phyloP scores from a whole-genome alignment of 805 yeast species.

The Hanseniaspora thailandica region DNA sequence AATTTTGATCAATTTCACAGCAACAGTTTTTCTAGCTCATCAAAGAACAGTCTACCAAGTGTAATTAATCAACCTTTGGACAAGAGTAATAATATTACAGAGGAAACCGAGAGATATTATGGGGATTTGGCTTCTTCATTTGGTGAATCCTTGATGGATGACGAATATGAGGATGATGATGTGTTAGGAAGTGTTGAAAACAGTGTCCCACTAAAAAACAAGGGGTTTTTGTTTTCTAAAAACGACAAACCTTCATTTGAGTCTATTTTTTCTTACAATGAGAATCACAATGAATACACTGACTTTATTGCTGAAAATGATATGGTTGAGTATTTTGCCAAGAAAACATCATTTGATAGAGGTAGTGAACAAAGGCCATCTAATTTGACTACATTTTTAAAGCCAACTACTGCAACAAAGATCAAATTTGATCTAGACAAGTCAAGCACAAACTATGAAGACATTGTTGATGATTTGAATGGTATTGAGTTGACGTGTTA shows the following conservation, averaged over 20 bases:
- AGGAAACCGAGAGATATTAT: constrained; percentile 12
- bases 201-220: not conserved
- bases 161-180: constrained; percentile 10
- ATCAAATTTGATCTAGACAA: constrained; percentile 18
- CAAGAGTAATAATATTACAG: not conserved
- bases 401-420: not conserved
- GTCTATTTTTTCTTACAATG: not conserved
- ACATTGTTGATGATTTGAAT: not conserved
- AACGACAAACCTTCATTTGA: not conserved
- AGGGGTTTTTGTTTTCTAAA: not conserved
- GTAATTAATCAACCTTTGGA: not conserved
- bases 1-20: not conserved
- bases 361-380: not conserved
- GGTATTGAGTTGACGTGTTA: constrained; percentile 2
- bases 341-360: not conserved
- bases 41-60: not conserved
- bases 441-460: constrained; percentile 16
- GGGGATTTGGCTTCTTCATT: constrained; percentile 26
- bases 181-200: not conserved
- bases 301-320: not conserved
- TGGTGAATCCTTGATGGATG: constrained; percentile 27
- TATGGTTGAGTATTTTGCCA: not conserved
- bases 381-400: not conserved
- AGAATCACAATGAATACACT: not conserved
- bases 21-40: not conserved